Percentiles rank a stretch among this genome's conserved stretches.
These are phyloP conservation scores for Helotiales sp. DNA, from an alignment of 2,329 filamentous ascomycete genomes.

Conservation along the genomic window DNA sequence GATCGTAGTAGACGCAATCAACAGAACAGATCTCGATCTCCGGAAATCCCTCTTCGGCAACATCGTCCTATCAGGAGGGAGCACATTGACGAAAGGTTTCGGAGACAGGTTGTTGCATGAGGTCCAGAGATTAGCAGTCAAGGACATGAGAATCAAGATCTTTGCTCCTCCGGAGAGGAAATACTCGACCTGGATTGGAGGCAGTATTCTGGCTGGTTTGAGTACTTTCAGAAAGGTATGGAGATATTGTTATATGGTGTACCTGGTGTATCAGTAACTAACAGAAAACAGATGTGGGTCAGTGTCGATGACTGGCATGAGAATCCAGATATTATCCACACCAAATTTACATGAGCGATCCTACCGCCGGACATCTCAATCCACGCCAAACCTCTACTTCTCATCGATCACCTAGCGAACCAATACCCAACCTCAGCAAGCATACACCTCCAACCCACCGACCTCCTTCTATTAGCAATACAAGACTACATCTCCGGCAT, in stretches of 20 bases:
- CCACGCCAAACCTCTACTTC: background rate
- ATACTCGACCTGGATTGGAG: slow-evolving; percentile 99
- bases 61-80: slow-evolving; percentile 94
- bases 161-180: slow-evolving; percentile 96
- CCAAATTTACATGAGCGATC: slow-evolving; percentile 75
- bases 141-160: slow-evolving; percentile 99
- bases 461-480: background rate
- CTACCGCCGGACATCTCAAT: background rate
- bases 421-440: background rate
- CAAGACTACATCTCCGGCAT: background rate
- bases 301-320: slow-evolving; percentile 99
- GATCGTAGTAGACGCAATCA: slow-evolving; percentile 95
- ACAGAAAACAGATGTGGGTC: slow-evolving; percentile 84
- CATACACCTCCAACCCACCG: background rate
- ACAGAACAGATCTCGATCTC: slow-evolving; percentile 90
- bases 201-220: slow-evolving; percentile 92
- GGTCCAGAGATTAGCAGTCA: slow-evolving; percentile 89
- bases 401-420: too few species aligned
- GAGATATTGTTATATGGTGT: slow-evolving; percentile 10
- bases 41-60: slow-evolving; percentile 93
- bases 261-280: slow-evolving; percentile 11
- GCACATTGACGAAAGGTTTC: slow-evolving; percentile 95
- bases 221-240: slow-evolving; percentile 97
- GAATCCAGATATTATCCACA: slow-evolving; percentile 98
- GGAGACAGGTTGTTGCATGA: slow-evolving; percentile 89